Conservation (phyloP, 116 monocot genomes). For the Trichopus zeylanicus region DNA sequence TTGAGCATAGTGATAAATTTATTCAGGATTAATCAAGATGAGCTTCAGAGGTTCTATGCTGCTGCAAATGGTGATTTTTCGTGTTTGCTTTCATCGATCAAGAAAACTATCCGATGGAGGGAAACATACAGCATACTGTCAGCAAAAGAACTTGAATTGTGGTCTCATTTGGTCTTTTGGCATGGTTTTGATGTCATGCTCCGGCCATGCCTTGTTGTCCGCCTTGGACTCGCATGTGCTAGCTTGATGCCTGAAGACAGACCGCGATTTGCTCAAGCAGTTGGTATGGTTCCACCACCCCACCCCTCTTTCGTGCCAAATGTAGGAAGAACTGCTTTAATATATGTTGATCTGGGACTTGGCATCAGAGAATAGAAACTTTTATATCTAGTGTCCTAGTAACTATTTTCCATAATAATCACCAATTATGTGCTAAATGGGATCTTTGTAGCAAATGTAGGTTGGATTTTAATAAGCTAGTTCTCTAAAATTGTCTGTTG, state of each 20-base stretch:
- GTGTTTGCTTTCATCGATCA: constrained; percentile 53
- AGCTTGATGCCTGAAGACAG: constrained; percentile 56
- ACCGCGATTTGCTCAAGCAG: constrained; percentile 73
- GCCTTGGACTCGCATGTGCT: constrained; percentile 83
- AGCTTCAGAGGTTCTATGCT: constrained; percentile 64
- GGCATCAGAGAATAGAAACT: too few relatives aligned
- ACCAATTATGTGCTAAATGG: too few relatives aligned
- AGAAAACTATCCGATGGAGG: constrained; percentile 90
- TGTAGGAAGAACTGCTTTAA: too few relatives aligned
- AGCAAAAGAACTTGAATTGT: constrained; percentile 61
- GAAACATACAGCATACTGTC: constrained; percentile 74
- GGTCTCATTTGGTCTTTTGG: constrained; percentile 94
- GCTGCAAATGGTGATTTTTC: constrained; percentile 72
- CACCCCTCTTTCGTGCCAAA: neutral
- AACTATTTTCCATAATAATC: too few relatives aligned
- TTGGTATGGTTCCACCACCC: constrained; percentile 38
- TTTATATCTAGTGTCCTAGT: too few relatives aligned
- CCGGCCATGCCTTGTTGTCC: constrained; percentile 79
- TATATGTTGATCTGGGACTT: too few relatives aligned
- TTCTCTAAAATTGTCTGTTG: too few relatives aligned
- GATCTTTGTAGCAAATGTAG: too few relatives aligned
- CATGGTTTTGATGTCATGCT: constrained; percentile 76
- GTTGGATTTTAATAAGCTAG: too few relatives aligned
- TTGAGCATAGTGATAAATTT: neutral
- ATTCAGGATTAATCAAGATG: constrained; percentile 71